Evolutionary conservation across 2,329 filamentous ascomycete species (phyloP).

Genomic region (Pseudogymnoascus sp.): DNA sequence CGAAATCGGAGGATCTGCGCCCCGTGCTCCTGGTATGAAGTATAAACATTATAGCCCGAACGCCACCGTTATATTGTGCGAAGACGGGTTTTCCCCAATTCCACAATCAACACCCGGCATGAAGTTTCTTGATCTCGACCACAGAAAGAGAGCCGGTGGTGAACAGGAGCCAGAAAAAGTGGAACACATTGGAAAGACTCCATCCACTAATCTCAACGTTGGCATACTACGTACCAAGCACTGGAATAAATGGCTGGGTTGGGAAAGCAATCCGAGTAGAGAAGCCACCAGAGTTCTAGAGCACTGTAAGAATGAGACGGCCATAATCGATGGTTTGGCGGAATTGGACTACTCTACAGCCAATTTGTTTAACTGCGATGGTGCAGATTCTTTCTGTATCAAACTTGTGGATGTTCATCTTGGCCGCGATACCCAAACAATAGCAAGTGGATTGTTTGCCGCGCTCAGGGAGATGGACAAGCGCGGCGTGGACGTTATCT

Average conservation of each 20-base stretch:
- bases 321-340: neutral
- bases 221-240: slow-evolving; percentile 35
- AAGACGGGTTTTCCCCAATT: slow-evolving; percentile 35
- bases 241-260: slow-evolving; percentile 29
- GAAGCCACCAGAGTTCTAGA: neutral
- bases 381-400: slow-evolving; percentile 12
- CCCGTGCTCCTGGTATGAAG: slow-evolving; percentile 94
- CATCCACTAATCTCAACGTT: slow-evolving; percentile 20
- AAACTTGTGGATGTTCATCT: slow-evolving; percentile 59
- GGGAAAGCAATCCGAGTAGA: slow-evolving; percentile 8
- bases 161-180: neutral
- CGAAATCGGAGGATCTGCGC: slow-evolving; percentile 57
- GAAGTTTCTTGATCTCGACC: neutral
- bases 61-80: slow-evolving; percentile 77
- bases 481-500: slow-evolving; percentile 71
- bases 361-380: neutral
- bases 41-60: slow-evolving; percentile 96
- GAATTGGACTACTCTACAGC: neutral
- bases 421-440: slow-evolving; percentile 60
- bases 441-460: slow-evolving; percentile 83
- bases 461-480: slow-evolving; percentile 79
- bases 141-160: no score
- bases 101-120: neutral
- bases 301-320: neutral
- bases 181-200: slow-evolving; percentile 6